Base-by-base conservation (phyloP, 768 basidiomycete species). In the Nidularia sp. region DNA sequence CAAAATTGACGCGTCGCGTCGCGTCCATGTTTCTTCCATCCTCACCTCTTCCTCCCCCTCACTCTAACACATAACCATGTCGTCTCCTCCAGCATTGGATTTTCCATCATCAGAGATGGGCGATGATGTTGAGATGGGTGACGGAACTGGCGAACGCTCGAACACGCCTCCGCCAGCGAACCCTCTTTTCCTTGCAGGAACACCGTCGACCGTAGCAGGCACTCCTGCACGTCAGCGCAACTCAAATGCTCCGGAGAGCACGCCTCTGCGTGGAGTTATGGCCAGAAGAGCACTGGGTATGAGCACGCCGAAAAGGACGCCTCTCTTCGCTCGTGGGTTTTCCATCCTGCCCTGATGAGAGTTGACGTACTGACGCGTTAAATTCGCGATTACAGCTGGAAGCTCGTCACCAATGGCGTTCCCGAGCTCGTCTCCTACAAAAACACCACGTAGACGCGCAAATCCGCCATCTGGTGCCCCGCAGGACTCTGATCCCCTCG, bases 351-450 rank as follows among this genome's bases (percentile, higher is more conserved):
- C 45, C 41, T 25, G 7, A 46, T 12, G n/a, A 44, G 34, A 35
- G 18, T 18, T 18, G 18, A 18, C 18, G 18, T 18, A 18, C 18
- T 6, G 31, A 50, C 50, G 33, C 43, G 58, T 34, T 44, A 54
- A 49, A 15, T 15, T 6, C 35, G 41, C 45, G 13, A 31, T 35
- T 36, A 34, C 44, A 80, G 78, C 72, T 43, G 77, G 77, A 5
- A 82, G 80, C 51, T 86, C 84, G 7, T 85, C 85, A 1, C 84
- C 85, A 3, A 69, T 86, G 59, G 73, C 77, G 3, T 85, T 80
- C 59, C 86, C 84, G 0, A 83, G 79, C 49, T 86, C 85, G 8
- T 82, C 84, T 0, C 83, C 84, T 4, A 60, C 65, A 25, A 83
- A 78, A 63, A 77, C 71, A 35, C 71, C 73, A 35, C 68, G 66